Evolutionary conservation across 1,284 basidiomycete species (phyloP).

Genomic region (Ceraceosorus guamensis): DNA sequence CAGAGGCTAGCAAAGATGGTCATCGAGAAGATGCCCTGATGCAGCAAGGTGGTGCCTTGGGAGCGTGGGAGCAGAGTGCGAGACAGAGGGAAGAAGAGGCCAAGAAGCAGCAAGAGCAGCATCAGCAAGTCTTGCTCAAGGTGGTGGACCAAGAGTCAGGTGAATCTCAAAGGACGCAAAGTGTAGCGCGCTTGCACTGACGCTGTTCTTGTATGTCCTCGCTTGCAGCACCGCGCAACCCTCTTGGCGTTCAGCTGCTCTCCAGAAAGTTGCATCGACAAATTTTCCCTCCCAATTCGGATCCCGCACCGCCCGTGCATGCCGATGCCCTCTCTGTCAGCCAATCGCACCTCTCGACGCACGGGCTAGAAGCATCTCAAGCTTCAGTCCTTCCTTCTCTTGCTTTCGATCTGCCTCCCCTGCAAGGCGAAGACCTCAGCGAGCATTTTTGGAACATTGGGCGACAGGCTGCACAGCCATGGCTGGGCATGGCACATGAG

Average conservation of each 20-base stretch:
- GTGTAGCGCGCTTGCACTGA: too few species aligned
- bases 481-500: conserved; percentile 65
- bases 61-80: too few species aligned
- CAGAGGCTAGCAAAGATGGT: too few species aligned
- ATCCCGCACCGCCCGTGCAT: conserved; percentile 61
- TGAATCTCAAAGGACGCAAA: too few species aligned
- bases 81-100: too few species aligned
- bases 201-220: too few species aligned
- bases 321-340: conserved; percentile 65
- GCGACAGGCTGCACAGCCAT: conserved; percentile 66
- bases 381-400: conserved; percentile 73
- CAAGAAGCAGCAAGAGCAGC: too few species aligned
- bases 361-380: conserved; percentile 71
- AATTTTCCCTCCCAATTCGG: conserved; percentile 62
- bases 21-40: too few species aligned
- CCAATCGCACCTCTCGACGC: conserved; percentile 66
- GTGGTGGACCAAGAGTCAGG: too few species aligned
- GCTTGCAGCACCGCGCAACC: conserved; percentile 63
- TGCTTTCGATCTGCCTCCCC: conserved; percentile 70
- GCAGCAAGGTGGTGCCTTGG: too few species aligned
- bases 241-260: conserved; percentile 85
- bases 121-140: too few species aligned
- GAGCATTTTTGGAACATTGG: conserved; percentile 87
- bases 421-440: conserved; percentile 74
- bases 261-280: conserved; percentile 71